A percentile compares a stretch with the other conserved stretches of the same genome.
These are phyloP conservation scores for Saksenaea vasiformis DNA, from an alignment of 371 early-diverging fungal genomes.

Conservation along the genomic window DNA sequence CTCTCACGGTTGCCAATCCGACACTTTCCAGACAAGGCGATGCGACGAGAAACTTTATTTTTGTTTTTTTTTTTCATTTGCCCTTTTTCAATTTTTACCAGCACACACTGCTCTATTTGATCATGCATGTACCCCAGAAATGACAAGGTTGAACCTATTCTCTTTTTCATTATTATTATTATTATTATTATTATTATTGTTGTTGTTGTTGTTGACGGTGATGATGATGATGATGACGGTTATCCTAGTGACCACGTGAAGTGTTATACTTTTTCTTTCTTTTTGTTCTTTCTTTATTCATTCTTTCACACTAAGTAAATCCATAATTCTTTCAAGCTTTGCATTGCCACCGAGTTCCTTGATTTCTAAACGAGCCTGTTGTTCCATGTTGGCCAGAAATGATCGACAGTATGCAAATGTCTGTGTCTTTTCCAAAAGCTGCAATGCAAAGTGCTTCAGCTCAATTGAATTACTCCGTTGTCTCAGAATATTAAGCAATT, in stretches of 20 bases:
- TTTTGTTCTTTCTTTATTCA: too few relatives aligned
- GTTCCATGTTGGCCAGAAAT: conserved; percentile 64
- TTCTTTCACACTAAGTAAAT: conserved; percentile 27
- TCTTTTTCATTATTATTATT: too few relatives aligned
- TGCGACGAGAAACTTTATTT: neutral
- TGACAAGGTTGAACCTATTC: neutral
- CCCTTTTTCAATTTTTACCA: neutral
- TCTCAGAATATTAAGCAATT: conserved; percentile 80
- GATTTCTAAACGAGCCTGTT: conserved; percentile 62
- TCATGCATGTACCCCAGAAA: conserved; percentile 6
- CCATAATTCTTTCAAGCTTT: conserved; percentile 61
- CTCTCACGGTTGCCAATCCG: conserved; percentile 4
- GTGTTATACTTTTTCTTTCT: too few relatives aligned
- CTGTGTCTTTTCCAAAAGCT: conserved; percentile 71
- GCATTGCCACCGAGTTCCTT: conserved; percentile 74
- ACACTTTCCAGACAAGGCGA: neutral
- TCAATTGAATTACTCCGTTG: conserved; percentile 81
- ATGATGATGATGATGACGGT: too few relatives aligned
- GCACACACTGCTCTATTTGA: neutral
- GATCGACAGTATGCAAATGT: conserved; percentile 80
- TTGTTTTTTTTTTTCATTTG: conserved; percentile 6
- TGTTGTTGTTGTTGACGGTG: neutral
- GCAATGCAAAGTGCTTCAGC: conserved; percentile 86
- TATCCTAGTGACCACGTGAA: too few relatives aligned
- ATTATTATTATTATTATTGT: neutral